A percentile compares a stretch with the other conserved stretches of the same genome.
These are phyloP conservation scores for Alloteropsis semialata DNA, from an alignment of 176 grass and related monocot species.

Conservation along the genomic window DNA sequence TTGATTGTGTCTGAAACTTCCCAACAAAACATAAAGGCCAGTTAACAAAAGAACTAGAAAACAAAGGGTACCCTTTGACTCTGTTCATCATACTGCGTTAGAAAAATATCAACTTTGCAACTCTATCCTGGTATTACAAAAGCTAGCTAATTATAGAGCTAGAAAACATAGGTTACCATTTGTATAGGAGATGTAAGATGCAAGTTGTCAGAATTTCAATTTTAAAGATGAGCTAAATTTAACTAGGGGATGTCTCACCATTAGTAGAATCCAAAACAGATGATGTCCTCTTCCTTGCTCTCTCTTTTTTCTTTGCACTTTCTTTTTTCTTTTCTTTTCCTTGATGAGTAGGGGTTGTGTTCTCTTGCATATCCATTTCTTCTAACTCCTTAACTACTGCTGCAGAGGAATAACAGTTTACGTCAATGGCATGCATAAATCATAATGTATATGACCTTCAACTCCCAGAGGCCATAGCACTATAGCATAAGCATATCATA, in stretches of 20 bases:
- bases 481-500: background rate
- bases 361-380: constrained; percentile 37
- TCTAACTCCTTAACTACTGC: constrained; percentile 19
- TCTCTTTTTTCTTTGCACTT: constrained; percentile 16
- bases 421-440: constrained; percentile 8
- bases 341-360: constrained; percentile 20
- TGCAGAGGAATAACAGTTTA: constrained; percentile 25
- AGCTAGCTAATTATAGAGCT: background rate
- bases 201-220: background rate
- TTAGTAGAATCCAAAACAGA: constrained; percentile 43
- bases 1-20: constrained; percentile 33
- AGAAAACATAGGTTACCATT: background rate
- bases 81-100: background rate
- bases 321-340: constrained; percentile 50
- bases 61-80: background rate
- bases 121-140: background rate
- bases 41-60: background rate
- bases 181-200: constrained; percentile 3
- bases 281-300: constrained; percentile 58
- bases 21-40: constrained; percentile 16
- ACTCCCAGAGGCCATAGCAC: background rate
- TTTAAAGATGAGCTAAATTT: background rate
- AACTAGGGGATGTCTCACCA: constrained; percentile 35
- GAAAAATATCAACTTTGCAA: background rate
- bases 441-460: constrained; percentile 1